A percentile compares a stretch with the other conserved stretches of the same genome.
Conservation (phyloP, 2,329 filamentous ascomycete genomes). For the Talaromyces piceae region DNA sequence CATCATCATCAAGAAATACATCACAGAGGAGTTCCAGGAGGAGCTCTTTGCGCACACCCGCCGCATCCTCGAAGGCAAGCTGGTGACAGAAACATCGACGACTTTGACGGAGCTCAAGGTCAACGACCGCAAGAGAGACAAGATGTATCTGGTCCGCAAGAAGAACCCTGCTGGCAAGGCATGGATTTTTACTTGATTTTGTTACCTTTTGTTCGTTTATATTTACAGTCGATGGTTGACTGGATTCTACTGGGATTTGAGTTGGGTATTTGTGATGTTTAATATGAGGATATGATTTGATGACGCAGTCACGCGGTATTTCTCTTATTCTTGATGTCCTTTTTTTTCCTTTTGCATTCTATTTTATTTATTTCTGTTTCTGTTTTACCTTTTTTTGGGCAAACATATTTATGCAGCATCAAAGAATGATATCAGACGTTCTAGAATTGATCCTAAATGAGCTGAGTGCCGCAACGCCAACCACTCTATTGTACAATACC, state of each 20-base stretch:
- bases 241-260: no score
- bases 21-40: slow-evolving; percentile 64
- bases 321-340: background rate
- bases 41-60: slow-evolving; percentile 65
- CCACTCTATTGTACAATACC: background rate
- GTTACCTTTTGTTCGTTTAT: slow-evolving; percentile 5
- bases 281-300: background rate
- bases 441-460: background rate
- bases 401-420: background rate
- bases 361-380: no score
- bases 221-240: slow-evolving; percentile 1
- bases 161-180: slow-evolving; percentile 31
- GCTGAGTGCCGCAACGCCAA: background rate
- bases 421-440: background rate
- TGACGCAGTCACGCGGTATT: background rate
- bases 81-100: slow-evolving; percentile 28
- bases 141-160: slow-evolving; percentile 40
- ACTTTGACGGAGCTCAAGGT: slow-evolving; percentile 35
- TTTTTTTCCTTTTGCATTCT: no score
- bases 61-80: slow-evolving; percentile 50
- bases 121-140: slow-evolving; percentile 37
- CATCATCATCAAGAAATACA: slow-evolving; percentile 65
- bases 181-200: slow-evolving; percentile 28
- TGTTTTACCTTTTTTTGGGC: no score
- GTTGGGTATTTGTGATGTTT: slow-evolving; percentile 9